Conservation (phyloP, 352 stramenopile genomes). For the Globisporangium polare region DNA sequence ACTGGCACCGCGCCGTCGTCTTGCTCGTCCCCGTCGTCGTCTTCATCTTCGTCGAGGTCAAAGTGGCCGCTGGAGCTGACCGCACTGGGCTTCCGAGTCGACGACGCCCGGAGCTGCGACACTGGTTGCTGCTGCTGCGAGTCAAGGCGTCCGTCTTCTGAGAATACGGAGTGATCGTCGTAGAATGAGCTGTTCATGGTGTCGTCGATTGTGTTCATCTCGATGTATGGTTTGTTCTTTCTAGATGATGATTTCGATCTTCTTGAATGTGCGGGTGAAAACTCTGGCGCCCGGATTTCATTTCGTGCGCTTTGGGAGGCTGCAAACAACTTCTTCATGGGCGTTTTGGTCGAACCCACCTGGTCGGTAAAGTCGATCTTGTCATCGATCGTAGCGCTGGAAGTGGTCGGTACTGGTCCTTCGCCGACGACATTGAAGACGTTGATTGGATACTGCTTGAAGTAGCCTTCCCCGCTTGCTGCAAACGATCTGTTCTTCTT, state of each 20-base stretch:
- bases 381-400: background rate
- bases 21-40: background rate
- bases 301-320: background rate
- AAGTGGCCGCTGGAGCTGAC: background rate
- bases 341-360: background rate
- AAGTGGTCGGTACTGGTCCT: too few species aligned
- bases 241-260: too few species aligned
- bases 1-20: background rate
- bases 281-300: background rate
- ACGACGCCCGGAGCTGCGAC: background rate
- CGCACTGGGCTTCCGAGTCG: background rate
- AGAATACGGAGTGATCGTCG: too few species aligned
- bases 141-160: too few species aligned
- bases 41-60: background rate
- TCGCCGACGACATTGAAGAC: constrained; percentile 3
- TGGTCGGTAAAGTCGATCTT: background rate
- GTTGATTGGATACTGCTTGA: background rate
- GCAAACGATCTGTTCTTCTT: constrained; percentile 2
- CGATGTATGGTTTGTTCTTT: background rate
- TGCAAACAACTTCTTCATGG: constrained; percentile 9
- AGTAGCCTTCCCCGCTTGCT: background rate
- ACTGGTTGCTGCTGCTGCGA: background rate
- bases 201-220: background rate
- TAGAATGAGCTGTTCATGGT: constrained; percentile 3
- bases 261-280: background rate